Conservation (phyloP, 1,284 basidiomycete genomes). For the Athelia psychrophila region DNA sequence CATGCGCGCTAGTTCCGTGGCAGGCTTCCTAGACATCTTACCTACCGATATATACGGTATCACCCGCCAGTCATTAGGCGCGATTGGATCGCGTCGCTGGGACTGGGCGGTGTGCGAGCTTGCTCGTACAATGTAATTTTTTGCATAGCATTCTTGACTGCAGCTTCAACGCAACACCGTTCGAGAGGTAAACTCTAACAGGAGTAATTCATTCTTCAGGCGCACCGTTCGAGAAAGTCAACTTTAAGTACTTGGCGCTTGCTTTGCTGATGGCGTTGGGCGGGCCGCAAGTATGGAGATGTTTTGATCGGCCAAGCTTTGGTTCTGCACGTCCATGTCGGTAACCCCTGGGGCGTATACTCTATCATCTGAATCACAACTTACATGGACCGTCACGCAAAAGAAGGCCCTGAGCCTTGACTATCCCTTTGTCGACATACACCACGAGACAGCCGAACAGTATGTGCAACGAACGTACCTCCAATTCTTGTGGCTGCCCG, state of each 20-base stretch:
- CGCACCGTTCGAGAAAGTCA: too few species aligned
- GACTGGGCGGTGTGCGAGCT: too few species aligned
- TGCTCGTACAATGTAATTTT: too few species aligned
- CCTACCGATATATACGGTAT: background rate
- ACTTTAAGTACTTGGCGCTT: too few species aligned
- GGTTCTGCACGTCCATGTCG: background rate
- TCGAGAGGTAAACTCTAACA: too few species aligned
- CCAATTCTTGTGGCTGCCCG: conserved; percentile 75
- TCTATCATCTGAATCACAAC: conserved; percentile 9
- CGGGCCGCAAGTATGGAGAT: too few species aligned
- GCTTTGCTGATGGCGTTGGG: too few species aligned
- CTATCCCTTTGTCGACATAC: conserved; percentile 41
- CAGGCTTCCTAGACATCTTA: background rate
- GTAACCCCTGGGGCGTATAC: background rate
- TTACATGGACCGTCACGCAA: conserved; percentile 45
- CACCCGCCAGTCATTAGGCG: background rate
- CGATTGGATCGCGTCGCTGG: conserved; percentile 1
- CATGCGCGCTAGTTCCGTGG: background rate
- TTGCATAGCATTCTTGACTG: too few species aligned
- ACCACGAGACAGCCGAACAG: conserved; percentile 39
- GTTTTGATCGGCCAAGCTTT: too few species aligned
- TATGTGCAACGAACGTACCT: conserved; percentile 57
- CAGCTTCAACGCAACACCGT: too few species aligned
- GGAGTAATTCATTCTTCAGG: too few species aligned
- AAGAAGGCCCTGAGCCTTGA: conserved; percentile 47